These are phyloP conservation scores for Iris macrosiphon DNA, from an alignment of 106 monocot genomes.

Conservation along the genomic window DNA sequence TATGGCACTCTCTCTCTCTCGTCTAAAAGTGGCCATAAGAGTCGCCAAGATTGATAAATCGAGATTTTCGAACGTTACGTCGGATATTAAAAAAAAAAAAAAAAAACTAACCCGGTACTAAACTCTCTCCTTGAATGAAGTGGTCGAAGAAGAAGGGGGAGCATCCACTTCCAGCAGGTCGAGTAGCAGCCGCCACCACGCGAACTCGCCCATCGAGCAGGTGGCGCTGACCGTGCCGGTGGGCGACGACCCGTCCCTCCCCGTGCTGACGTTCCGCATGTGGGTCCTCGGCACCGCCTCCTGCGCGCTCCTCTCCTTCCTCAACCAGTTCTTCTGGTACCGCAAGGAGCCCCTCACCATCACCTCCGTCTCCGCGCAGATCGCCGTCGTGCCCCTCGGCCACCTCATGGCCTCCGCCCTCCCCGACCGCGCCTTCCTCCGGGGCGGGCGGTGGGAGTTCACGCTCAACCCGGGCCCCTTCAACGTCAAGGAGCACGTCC, in stretches of 20 bases:
- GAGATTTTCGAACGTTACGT: too few species aligned
- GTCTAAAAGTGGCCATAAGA: too few species aligned
- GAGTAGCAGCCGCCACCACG: too few species aligned
- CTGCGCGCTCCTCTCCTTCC: slow-evolving; percentile 35
- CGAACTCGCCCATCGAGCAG: slow-evolving; percentile 38
- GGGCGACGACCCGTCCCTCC: too few species aligned
- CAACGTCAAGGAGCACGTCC: slow-evolving; percentile 60
- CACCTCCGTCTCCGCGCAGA: slow-evolving; percentile 45
- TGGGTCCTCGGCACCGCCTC: slow-evolving; percentile 46
- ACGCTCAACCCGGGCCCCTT: slow-evolving; percentile 59
- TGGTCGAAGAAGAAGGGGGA: too few species aligned
- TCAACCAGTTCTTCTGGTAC: slow-evolving; percentile 62
- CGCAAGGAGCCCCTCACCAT: slow-evolving; percentile 38
- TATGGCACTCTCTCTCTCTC: too few species aligned
- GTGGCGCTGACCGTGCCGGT: slow-evolving; percentile 45
- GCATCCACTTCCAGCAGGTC: too few species aligned
- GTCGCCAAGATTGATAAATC: too few species aligned
- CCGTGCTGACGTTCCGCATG: slow-evolving; percentile 39
- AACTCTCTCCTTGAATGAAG: too few species aligned
- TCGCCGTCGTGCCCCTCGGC: slow-evolving; percentile 45
- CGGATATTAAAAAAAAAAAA: too few species aligned
- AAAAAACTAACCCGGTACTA: too few species aligned
- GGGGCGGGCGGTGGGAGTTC: slow-evolving; percentile 33
- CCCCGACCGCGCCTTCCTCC: slow-evolving; percentile 21
- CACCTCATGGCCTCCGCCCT: slow-evolving; percentile 33